Evolutionary conservation across 352 stramenopile genomes (phyloP), one percentile per base, ranked within the genome.

Genomic region (Pythium grandisporangium): DNA sequence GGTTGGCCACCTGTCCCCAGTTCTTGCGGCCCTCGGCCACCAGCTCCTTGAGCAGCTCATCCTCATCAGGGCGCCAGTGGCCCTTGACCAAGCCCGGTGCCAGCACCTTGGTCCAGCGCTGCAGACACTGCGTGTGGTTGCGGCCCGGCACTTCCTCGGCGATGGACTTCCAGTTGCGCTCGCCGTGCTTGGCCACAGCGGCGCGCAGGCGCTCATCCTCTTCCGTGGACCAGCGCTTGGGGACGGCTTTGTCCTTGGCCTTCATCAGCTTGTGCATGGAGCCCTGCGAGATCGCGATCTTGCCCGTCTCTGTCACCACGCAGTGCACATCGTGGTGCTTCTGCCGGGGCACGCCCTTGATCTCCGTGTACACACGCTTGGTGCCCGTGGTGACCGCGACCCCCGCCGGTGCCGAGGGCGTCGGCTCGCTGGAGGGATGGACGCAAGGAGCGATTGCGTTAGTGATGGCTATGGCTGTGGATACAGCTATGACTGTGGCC

Each of bases 21-120:
- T 91, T 95, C 53, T 92, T 89, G 19, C 71, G 64, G 25, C 74
- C 70, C 54, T 91, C 66, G 8, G 69, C 66, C 12, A 93, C 84
- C 1, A 94, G 48, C 30, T 92, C 68, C 42, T 84, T 73, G 13
- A 96, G 64, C 48, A 95, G 35, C 5, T 87, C 70, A 47, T 98
- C 93, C 57, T 98, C 93, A 29, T 97, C 85, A 4, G 87, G 80
- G 13, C 83, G 93, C 93, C 93, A 98, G 39, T 95, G 89, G 23
- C 91, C 92, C 56, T 98, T 98, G 25, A 96, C 84, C 3, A 98
- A 70, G n/a, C 91, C 93, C 5, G 93, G 93, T 10, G 88, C 87
- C 12, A 98, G 60, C 37, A 98, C 83, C 49, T 96, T 95, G 13
- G 82, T 93, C 83, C 83, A 95, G 7, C 83, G 66, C 51, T 95